A percentile compares a stretch with the other conserved stretches of the same genome.
These are phyloP conservation scores for Boeremia lycopersici DNA, from an alignment of 2,329 filamentous ascomycete genomes.

Conservation along the genomic window DNA sequence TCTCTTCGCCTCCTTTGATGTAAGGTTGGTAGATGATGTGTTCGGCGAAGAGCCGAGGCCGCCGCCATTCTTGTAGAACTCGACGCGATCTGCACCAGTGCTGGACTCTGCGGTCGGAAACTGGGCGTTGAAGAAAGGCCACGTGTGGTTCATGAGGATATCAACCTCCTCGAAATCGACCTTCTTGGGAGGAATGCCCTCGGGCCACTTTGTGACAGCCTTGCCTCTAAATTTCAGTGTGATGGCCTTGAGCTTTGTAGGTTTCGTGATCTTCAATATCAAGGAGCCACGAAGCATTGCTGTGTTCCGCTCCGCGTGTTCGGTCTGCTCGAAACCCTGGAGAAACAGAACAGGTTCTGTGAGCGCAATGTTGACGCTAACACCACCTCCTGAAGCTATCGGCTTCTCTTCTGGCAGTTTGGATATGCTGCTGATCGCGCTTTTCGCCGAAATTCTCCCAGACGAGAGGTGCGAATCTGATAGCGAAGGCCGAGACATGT, in stretches of 20 bases:
- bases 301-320: constrained; percentile 68
- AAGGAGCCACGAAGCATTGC: constrained; percentile 86
- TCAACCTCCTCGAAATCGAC: constrained; percentile 83
- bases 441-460: constrained; percentile 42
- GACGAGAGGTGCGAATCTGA: constrained; percentile 50
- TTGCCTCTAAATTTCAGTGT: constrained; percentile 84
- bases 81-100: constrained; percentile 67
- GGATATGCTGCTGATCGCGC: constrained; percentile 40
- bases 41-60: constrained; percentile 54
- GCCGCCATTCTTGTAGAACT: constrained; percentile 56
- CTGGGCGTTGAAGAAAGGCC: constrained; percentile 89
- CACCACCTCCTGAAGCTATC: constrained; percentile 76
- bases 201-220: constrained; percentile 93
- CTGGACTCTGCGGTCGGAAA: constrained; percentile 64
- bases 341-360: constrained; percentile 83
- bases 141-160: constrained; percentile 83
- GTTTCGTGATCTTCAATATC: constrained; percentile 81
- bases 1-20: constrained; percentile 63
- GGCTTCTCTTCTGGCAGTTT: constrained; percentile 65
- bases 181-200: constrained; percentile 89
- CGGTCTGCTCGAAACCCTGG: constrained; percentile 76
- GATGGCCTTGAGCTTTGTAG: constrained; percentile 90
- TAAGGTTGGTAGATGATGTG: constrained; percentile 52
- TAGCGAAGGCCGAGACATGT: constrained; percentile 50
- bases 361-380: constrained; percentile 74